Evolutionary conservation across 345 rosid species (phyloP).

Genomic region (Heritiera littoralis): DNA sequence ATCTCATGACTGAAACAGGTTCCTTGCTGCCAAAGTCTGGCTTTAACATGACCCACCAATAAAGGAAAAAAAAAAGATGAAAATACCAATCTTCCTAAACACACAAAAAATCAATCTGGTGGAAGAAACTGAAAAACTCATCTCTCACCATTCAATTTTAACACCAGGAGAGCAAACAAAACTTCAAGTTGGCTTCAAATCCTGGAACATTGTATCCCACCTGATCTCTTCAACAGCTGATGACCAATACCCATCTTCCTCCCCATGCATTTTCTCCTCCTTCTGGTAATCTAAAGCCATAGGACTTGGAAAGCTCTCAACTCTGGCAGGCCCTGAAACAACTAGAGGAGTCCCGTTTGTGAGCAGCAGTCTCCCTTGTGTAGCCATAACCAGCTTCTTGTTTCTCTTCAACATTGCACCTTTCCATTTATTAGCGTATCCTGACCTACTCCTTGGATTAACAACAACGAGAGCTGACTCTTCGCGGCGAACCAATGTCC

Average conservation of each 20-base stretch:
- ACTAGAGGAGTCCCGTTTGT: conserved; percentile 59
- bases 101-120: conserved; percentile 32
- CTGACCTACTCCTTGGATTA: conserved; percentile 38
- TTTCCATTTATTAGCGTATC: conserved; percentile 52
- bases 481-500: conserved; percentile 50
- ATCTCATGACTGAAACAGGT: conserved; percentile 36
- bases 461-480: conserved; percentile 58
- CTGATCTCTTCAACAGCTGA: conserved; percentile 60
- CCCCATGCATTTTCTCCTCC: conserved; percentile 39
- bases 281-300: conserved; percentile 43
- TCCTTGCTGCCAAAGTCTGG: conserved; percentile 30
- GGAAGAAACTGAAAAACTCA: conserved; percentile 60
- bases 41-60: conserved; percentile 36
- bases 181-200: conserved; percentile 79
- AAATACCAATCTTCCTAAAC: conserved; percentile 11
- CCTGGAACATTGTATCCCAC: conserved; percentile 96
- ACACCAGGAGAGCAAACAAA: not conserved
- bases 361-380: conserved; percentile 58
- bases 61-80: conserved; percentile 9
- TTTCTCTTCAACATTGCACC: conserved; percentile 70
- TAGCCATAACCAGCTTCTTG: conserved; percentile 46
- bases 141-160: conserved; percentile 54
- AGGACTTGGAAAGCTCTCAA: conserved; percentile 55
- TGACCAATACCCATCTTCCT: conserved; percentile 49
- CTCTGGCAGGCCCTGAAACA: conserved; percentile 29